Base-by-base conservation (phyloP, 2,329 filamentous ascomycete species). In the Taxawa tesnikishii region DNA sequence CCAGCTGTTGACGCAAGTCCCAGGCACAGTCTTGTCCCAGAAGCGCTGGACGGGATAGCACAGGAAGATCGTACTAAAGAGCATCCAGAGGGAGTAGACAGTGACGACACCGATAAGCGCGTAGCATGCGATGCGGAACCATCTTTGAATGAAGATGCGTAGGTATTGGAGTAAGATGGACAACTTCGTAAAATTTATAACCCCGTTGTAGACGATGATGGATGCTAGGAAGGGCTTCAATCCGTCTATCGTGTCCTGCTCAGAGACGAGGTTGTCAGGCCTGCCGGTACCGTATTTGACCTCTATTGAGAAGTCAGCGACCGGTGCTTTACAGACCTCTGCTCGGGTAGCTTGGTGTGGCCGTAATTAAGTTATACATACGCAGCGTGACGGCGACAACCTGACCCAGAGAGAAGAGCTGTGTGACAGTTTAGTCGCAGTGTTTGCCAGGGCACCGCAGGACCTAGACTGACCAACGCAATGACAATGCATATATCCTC, bases 151-250 rank as follows among this genome's bases (percentile, higher is more conserved):
- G 43, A 67, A 64, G 29, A 67, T 54, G 23, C 60, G 60, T 14
- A 62, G 55, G 40, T 67, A 66, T 40, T 66, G 62, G 33, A 63
- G 47, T n/a, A 67, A 44, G 31, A 67, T 63, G 1, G 61, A 65
- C 15, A 55, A 53, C 48, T 66, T 65, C 25, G 60, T 61, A 36
- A 54, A 21, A 13, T 23, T 23, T 8, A 23, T 8, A 4, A 33
- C 34, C 9, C 34, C 15, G 9, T 29, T 27, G 16, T 37, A 37
- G 15, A 37, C 29, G 17, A 37, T 33, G 12, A 37, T 23, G 19
- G 19, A 23, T 8, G 19, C 19, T n/a, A 23, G 8, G 19, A 23
- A 23, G 8, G 19, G 8, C n/a, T 23, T 23, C n/a, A n/a, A 8
- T 8, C 19, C 19, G 19, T 8, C 8, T n/a, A 8, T 8, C 19